These are phyloP conservation scores for Leccinum pachyderme DNA, from an alignment of 1,284 basidiomycete species.

Conservation along the genomic window DNA sequence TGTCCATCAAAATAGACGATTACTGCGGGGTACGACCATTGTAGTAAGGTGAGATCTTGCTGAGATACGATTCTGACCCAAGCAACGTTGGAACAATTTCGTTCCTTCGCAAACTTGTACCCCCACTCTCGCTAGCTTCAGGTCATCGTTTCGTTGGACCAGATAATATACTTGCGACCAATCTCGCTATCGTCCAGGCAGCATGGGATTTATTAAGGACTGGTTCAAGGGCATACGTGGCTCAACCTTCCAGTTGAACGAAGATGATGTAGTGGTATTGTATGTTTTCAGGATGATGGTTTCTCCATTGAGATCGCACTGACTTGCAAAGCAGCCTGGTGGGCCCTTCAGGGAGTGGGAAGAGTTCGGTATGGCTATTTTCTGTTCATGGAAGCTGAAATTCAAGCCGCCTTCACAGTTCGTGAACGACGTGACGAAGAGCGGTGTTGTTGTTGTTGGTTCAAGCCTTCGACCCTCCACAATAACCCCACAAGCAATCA, in stretches of 20 bases:
- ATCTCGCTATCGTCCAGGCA: neutral
- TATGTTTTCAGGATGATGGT: constrained; percentile 1
- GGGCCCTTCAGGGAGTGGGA: constrained; percentile 21
- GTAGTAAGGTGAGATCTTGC: neutral
- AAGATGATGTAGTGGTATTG: constrained; percentile 24
- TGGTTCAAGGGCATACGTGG: neutral
- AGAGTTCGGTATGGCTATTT: constrained; percentile 16
- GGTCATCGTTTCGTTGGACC: neutral
- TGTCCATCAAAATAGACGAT: neutral
- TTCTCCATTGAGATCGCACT: neutral
- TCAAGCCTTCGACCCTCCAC: neutral
- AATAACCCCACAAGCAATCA: constrained; percentile 1
- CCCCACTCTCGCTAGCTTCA: neutral
- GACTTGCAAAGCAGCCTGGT: constrained; percentile 17
- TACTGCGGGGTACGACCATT: neutral
- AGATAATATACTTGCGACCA: neutral
- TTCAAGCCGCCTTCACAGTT: constrained; percentile 11
- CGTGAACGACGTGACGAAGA: constrained; percentile 5
- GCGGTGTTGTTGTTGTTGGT: neutral
- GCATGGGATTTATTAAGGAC: neutral
- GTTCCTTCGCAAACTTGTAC: neutral
- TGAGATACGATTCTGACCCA: neutral
- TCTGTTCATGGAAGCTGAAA: neutral
- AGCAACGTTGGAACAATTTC: neutral
- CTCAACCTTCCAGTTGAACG: neutral